Evolutionary conservation across 2,329 filamentous ascomycete genomes (phyloP), one percentile per base, ranked within the genome.

Genomic region (Botryotinia narcissicola): DNA sequence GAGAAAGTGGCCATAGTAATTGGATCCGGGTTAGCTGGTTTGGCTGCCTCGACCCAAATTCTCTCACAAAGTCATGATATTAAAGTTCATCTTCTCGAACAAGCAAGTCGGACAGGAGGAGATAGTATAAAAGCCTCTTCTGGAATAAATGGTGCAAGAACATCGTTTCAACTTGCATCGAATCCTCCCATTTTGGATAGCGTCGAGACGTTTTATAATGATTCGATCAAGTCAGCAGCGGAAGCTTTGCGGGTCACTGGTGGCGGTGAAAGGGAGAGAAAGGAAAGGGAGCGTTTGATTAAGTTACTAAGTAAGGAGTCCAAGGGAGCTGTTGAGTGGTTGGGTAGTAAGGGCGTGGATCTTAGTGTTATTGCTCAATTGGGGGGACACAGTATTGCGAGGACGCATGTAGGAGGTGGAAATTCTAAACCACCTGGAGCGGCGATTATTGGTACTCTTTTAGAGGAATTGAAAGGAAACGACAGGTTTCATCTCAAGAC

Each of bases 91-190:
- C 83, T 92, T 68, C 83, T 92, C 20, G 90, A 92, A 73, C 87
- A 88, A 32, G 85, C 85, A 0, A 78, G 85, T 4, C 90, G 89
- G 77, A 87, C 89, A 0, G 89, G 89, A 51, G 89, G 89, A 2
- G 91, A 91, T 78, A 88, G 85, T 77, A 90, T 91, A 81, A 91
- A 91, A 81, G 89, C 89, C 0, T 91, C 89, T 0, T 91, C 89
- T 0, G 89, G 89, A 0, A 91, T 91, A 80, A 91, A 90, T 76
- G 89, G 88, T 10, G 88, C 88, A 0, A 85, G 85, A 0, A 91
- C 89, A 0, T 83, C 83, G 5, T 90, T 87, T 75, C 90, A 92
- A 78, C 80, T 80, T 18, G 81, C 4, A 71, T 42, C 66, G 10
- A 78, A 59, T 78, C 82, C n/a, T 77, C 83, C 61, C 76, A 80